Evolutionary conservation across 2,329 filamentous ascomycete species (phyloP).

Genomic region (Byssochlamys sp.): DNA sequence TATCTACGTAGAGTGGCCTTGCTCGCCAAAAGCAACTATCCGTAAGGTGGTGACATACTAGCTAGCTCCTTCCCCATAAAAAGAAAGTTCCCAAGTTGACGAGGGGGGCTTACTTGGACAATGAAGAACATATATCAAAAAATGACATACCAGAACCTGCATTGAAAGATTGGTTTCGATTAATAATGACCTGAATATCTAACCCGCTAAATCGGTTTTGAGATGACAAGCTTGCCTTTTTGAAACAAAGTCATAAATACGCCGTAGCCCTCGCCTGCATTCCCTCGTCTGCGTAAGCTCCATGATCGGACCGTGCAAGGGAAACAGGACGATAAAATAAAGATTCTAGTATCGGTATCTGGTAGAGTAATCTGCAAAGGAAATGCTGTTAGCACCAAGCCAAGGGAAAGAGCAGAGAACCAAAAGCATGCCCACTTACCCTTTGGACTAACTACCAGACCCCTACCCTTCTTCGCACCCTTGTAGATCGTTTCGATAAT

Average conservation of each 20-base stretch:
- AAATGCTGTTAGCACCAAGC: constrained; percentile 2
- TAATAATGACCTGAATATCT: constrained; percentile 1
- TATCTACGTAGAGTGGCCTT: not conserved
- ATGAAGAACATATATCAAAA: constrained; percentile 7
- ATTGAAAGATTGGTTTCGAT: not conserved
- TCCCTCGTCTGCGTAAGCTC: not conserved
- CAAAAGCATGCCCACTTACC: constrained; percentile 37
- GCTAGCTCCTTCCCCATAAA: not conserved
- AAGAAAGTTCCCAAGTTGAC: constrained; percentile 1
- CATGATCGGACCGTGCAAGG: not conserved
- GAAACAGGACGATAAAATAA: not conserved
- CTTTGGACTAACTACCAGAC: constrained; percentile 93
- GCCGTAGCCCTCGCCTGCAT: not conserved
- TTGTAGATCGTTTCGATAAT: constrained; percentile 97
- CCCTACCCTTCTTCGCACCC: constrained; percentile 94
- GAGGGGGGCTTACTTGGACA: constrained; percentile 7
- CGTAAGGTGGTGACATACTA: too few species aligned
- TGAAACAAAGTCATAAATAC: not conserved
- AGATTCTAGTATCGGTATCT: constrained; percentile 53
- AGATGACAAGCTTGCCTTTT: constrained; percentile 4
- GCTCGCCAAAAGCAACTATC: too few species aligned
- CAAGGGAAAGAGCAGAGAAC: not conserved
- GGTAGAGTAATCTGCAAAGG: constrained; percentile 49
- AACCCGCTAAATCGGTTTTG: not conserved
- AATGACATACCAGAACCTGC: not conserved